Evolutionary conservation across 164 flowering plant genomes (phyloP), one percentile per base, ranked within the genome.

Genomic region (Umbellularia californica): DNA sequence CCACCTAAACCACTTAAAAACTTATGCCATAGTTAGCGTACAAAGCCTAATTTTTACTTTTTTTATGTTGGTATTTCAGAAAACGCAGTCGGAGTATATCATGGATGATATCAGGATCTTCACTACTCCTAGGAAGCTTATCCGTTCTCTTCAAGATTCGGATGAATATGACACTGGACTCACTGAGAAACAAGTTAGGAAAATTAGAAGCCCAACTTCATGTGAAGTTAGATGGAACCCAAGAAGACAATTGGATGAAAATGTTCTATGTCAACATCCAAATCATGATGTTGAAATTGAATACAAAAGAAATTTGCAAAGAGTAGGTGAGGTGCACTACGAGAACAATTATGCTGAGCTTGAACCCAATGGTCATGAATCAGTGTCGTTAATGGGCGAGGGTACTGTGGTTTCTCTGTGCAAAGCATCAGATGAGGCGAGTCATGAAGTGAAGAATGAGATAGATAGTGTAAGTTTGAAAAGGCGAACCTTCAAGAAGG

Each of bases 91-190:
- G 23, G 86, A 76, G 41, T 72, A 88, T 67, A 88, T 81, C 80
- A 84, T 86, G 63, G 92, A 91, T 50, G 81, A 86, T 70, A 69
- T 87, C 51, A 80, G 80, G 70, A 83, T 91, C 72, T 88, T 85
- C 77, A 81, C 84, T 1, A 93, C 97, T 58, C 95, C 95, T 23
- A 86, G 95, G 84, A 95, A 87, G 86, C 98, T 91, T 35, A 79
- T 90, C 69, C 86, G 23, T 72, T 89, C 93, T 19, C 93, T 93
- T 75, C 95, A 90, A 79, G 94, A 90, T 76, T 78, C 76, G 17
- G 79, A 74, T 70, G 82, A 78, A 71, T 66, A 22, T 23, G 74
- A 79, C 75, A 79, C 87, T 14, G 85, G 79, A 52, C 73, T 73
- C 74, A 81, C 79, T 11, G 82, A 78, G 51, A 80, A 78, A 69